Evolutionary conservation across 345 rosid genomes (phyloP), one percentile per base, ranked within the genome.

Genomic region (Brassica incana): DNA sequence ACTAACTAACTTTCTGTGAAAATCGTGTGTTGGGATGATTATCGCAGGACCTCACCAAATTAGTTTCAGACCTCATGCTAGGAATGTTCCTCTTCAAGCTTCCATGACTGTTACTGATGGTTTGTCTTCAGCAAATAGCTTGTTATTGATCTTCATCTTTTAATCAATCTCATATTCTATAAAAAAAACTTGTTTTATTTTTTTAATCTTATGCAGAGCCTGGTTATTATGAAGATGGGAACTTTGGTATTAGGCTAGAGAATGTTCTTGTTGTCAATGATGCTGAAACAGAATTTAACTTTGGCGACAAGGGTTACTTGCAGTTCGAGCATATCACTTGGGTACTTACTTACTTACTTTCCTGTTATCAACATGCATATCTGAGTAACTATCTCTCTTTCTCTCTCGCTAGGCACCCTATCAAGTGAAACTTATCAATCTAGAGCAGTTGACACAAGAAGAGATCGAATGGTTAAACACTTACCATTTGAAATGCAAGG

Each of bases 61-160:
- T 78, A 92, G 98, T 81, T 92, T 87, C 83, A 88, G 97, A 68
- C 97, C 95, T 2, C 88, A 85, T 48, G 92, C 99, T 80, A 86
- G 86, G 30, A 84, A 90, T 82, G 98, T 93, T 74, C 91, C 99
- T 30, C 85, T 95, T 1, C 97, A 93, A 89, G 97, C 91, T 85
- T 89, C 97, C 82, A 96, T 96, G 99, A 96, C 98, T 27, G 97
- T 92, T 25, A 96, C 99, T 36, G 99, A 96, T 80, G 99, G 99
- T 93, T 43, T 63, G 96, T 87, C 64, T 78, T 3, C 70, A 12
- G 40, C 23, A 20, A 58, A 48, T n/a, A 68, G 4, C 71, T 77
- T 5, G 4, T 33, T 32, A 11, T 15, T 56, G 15, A 30, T 65
- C 75, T 10, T 48, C 8, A 11, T 72, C 6, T 2, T n/a, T 66